Evolutionary conservation across 306 rosid species (phyloP).

Genomic region (Corylus heterophylla): DNA sequence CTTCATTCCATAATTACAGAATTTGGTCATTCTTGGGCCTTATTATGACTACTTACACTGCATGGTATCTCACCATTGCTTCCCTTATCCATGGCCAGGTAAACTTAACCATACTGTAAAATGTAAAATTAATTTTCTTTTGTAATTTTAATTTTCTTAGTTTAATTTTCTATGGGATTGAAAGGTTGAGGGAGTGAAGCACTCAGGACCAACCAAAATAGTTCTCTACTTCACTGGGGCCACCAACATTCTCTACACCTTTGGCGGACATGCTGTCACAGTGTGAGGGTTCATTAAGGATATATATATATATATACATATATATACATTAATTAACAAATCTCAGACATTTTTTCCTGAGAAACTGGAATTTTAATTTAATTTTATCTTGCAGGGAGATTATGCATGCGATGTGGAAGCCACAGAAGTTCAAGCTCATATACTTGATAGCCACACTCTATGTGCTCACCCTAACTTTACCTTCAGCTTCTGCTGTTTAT

Average conservation of each 20-base stretch:
- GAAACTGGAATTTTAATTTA: not conserved
- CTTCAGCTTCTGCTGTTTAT: slow-evolving; percentile 90
- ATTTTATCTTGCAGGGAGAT: slow-evolving; percentile 63
- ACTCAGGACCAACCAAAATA: slow-evolving; percentile 85
- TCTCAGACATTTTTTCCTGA: not conserved
- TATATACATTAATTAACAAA: not conserved
- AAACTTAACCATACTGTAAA: not conserved
- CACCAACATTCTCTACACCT: slow-evolving; percentile 96
- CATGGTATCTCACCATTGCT: slow-evolving; percentile 97
- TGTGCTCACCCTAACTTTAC: slow-evolving; percentile 86
- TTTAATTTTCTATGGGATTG: not conserved
- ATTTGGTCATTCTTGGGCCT: slow-evolving; percentile 96
- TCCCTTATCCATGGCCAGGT: slow-evolving; percentile 92
- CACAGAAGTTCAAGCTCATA: slow-evolving; percentile 90
- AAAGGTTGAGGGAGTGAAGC: slow-evolving; percentile 90
- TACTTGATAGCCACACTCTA: slow-evolving; percentile 87
- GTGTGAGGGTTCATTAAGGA: slow-evolving; percentile 51
- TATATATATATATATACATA: no score
- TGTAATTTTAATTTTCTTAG: not conserved
- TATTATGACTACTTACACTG: slow-evolving; percentile 88
- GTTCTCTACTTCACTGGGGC: slow-evolving; percentile 98
- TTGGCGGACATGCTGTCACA: slow-evolving; percentile 99
- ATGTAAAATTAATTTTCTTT: no score
- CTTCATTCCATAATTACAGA: slow-evolving; percentile 96
- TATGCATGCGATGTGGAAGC: slow-evolving; percentile 99